A percentile compares a stretch with the other conserved stretches of the same genome.
These are phyloP conservation scores for Xerocomus tenax DNA, from an alignment of 1,284 basidiomycete species.

Conservation along the genomic window DNA sequence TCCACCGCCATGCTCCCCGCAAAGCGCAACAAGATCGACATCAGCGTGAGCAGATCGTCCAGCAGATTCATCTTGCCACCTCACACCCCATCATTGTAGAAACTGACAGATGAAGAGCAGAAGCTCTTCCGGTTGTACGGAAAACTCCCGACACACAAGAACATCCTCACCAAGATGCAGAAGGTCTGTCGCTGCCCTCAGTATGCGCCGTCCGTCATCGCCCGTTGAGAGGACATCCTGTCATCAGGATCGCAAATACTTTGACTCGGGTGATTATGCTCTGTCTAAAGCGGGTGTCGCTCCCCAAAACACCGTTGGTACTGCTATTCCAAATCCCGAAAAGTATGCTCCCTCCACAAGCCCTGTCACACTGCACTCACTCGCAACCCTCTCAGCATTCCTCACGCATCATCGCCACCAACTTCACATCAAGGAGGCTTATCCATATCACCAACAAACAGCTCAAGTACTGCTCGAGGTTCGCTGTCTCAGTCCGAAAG, in stretches of 20 bases:
- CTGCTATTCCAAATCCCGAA: slow-evolving; percentile 91
- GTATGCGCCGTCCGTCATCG: slow-evolving; percentile 8
- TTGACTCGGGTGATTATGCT: slow-evolving; percentile 96
- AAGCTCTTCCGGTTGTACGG: slow-evolving; percentile 93
- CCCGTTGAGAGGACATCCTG: slow-evolving; percentile 8
- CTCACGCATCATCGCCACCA: slow-evolving; percentile 60
- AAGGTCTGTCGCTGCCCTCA: slow-evolving; percentile 48
- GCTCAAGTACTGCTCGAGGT: slow-evolving; percentile 54
- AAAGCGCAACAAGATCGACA: slow-evolving; percentile 84
- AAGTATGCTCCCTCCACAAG: slow-evolving; percentile 50
- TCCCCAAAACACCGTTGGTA: slow-evolving; percentile 82
- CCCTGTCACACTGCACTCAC: neutral
- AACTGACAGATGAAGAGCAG: slow-evolving; percentile 84
- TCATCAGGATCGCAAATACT: slow-evolving; percentile 88
- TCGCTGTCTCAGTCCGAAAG: slow-evolving; percentile 36
- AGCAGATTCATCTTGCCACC: slow-evolving; percentile 1
- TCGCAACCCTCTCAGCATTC: slow-evolving; percentile 44
- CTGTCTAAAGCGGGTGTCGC: slow-evolving; percentile 90
- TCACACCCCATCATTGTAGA: slow-evolving; percentile 38
- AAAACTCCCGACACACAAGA: slow-evolving; percentile 89
- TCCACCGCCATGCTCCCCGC: slow-evolving; percentile 62
- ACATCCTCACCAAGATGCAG: slow-evolving; percentile 87
- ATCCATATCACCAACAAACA: slow-evolving; percentile 64
- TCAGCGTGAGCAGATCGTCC: slow-evolving; percentile 54
- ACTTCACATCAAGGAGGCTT: slow-evolving; percentile 44